A percentile compares a stretch with the other conserved stretches of the same genome.
Conservation (phyloP, 495 filamentous ascomycete genomes). For the Chaetomidium leptoderma region DNA sequence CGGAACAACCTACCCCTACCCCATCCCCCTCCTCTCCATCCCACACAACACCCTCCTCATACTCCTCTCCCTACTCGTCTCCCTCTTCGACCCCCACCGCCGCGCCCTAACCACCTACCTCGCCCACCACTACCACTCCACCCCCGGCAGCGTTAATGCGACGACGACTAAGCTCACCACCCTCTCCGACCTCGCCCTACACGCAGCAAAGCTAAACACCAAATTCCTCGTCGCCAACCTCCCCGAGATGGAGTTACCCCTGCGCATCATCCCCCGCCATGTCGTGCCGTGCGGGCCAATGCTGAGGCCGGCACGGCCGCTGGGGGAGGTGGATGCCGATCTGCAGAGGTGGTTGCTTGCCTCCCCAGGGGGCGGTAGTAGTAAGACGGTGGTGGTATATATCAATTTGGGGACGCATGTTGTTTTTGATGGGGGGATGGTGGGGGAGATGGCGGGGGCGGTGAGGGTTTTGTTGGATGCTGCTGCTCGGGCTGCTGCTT, state of each 20-base stretch:
- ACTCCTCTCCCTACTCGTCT: slow-evolving; percentile 19
- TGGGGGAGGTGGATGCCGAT: slow-evolving; percentile 31
- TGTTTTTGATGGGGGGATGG: slow-evolving; percentile 12
- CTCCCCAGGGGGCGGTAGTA: too few relatives aligned
- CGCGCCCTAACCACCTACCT: slow-evolving; percentile 17
- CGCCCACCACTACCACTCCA: slow-evolving; percentile 5
- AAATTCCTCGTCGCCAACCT: slow-evolving; percentile 29
- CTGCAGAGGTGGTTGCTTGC: slow-evolving; percentile 35
- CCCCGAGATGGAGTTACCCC: slow-evolving; percentile 30
- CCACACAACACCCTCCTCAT: slow-evolving; percentile 14
- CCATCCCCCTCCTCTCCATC: neutral
- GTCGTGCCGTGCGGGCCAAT: slow-evolving; percentile 52
- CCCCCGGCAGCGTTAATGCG: slow-evolving; percentile 13
- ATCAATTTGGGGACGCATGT: slow-evolving; percentile 41
- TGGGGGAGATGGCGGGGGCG: slow-evolving; percentile 33
- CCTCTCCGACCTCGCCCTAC: neutral
- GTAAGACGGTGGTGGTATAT: slow-evolving; percentile 41
- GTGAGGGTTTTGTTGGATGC: slow-evolving; percentile 32
- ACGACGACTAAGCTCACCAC: neutral
- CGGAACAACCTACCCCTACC: neutral
- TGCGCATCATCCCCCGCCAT: slow-evolving; percentile 37
- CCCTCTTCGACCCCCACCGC: slow-evolving; percentile 20
- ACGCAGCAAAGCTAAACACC: neutral
- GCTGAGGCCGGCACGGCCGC: slow-evolving; percentile 34
- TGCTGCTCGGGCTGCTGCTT: neutral